Evolutionary conservation across 495 filamentous ascomycete species (phyloP).

Genomic region (Lentithecium fluviatile): DNA sequence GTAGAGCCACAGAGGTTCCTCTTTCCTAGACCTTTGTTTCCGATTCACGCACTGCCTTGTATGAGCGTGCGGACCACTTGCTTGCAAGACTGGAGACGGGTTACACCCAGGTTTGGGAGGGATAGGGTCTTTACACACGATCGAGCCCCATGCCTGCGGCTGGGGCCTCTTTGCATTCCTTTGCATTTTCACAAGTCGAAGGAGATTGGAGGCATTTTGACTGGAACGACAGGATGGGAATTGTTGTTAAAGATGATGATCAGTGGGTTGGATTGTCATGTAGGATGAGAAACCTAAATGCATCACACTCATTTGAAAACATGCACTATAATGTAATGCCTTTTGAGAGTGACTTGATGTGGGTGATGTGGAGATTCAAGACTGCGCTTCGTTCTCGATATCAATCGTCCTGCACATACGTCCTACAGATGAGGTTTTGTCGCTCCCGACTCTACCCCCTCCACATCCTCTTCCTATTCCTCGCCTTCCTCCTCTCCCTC

Average conservation of each 20-base stretch:
- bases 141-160: conserved; percentile 25
- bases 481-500: no score
- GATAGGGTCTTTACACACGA: neutral
- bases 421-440: no score
- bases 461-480: no score
- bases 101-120: neutral
- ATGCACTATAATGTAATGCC: no score
- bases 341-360: no score
- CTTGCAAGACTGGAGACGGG: neutral
- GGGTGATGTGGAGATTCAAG: no score
- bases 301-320: conserved; percentile 31
- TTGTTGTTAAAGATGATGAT: conserved; percentile 4
- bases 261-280: conserved; percentile 20
- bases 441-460: no score
- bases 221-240: neutral
- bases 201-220: neutral
- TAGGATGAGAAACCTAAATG: conserved; percentile 30
- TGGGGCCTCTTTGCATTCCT: conserved; percentile 33
- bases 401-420: no score
- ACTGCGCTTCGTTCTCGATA: no score
- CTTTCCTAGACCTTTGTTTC: conserved; percentile 19
- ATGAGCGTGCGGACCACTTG: conserved; percentile 28
- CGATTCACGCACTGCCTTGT: conserved; percentile 23
- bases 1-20: conserved; percentile 15
- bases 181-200: neutral